Evolutionary conservation across 2,329 filamentous ascomycete species (phyloP), one percentile per base, ranked within the genome.

Genomic region (Elsinoe perseae): DNA sequence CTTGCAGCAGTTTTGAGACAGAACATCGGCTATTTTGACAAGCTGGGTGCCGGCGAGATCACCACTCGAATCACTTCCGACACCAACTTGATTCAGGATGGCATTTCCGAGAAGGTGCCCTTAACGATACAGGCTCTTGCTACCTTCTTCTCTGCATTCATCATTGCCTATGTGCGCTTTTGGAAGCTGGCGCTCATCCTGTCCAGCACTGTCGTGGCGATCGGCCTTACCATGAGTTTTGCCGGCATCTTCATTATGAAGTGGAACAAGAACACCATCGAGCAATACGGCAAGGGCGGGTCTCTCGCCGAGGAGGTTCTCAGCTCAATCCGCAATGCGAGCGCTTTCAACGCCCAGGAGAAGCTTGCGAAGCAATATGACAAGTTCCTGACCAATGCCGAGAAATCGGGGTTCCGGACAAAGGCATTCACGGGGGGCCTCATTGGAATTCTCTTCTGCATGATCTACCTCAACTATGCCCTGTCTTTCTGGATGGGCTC

Each of bases 161-260:
- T 96, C 56, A 92, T 98, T 61, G 89, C 87, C 2, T 97, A 95
- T 68, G 72, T 92, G 70, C 87, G 88, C 65, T 95, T 87, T 71
- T 96, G 92, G 88, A 95, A 93, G 71, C 76, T 97, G 61, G 93
- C 93, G 0, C 74, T 96, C 53, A 96, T 98, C 63, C 79, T 95
- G 36, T 79, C 83, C 21, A 92, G 87, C 0, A 89, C 87, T 1
- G 84, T 97, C 60, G 75, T 92, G 42, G 87, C 89, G 1, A 82
- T 97, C 50, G 71, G 89, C n/a, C 60, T 87, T 12, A 78, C 86
- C 61, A 93, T 95, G 84, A 88, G 85, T 43, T 73, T 76, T 52
- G 83, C 86, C 12, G 88, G 86, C 3, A 75, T 73, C 2, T 87
- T 89, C 65, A 86, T 95, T 64, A 77, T 95, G 67, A 89, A 84